Evolutionary conservation across 177 flowering plant species (phyloP), one percentile per base, ranked within the genome.

Genomic region (Tripterygium wilfordii): DNA sequence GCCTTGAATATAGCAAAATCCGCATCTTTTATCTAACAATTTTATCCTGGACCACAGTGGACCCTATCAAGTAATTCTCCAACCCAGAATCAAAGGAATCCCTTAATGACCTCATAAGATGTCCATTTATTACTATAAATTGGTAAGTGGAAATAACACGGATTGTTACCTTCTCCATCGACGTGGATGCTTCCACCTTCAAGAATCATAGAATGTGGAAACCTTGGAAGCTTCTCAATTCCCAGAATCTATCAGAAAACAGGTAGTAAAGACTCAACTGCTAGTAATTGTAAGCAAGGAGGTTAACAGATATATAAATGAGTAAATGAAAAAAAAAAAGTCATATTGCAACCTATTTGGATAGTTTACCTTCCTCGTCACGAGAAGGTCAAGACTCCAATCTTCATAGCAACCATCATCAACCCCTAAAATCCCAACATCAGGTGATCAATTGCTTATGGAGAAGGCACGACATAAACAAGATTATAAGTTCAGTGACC

Each of bases 181-280:
- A 92, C 97, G 67, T 92, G 99, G 61, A 92, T 89, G 77, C 95
- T 89, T 63, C 99, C 99, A 58, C 96, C 99, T 73, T 92, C 99
- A 57, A 92, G 92, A 54, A 92, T 64, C 49, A 92, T 69, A 33
- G 75, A 48, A 9, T 82, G 83, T 5, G 76, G 71, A 70, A 86
- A 92, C 58, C 84, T 72, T 31, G 96, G 89, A 58, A 79, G 22
- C 64, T 51, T 81, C 76, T 89, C 97, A 56, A 78, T 61, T 54
- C 49, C 79, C 58, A 89, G 45, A 48, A 92, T 78, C 99, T 92
- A 63, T 28, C 16, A 72, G 38, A 10, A 8, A 38, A n/a, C 1
- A 22, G 20, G 44, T 6, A 3, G 31, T 18, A 8, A 6, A 10
- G n/a, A 13, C n/a, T 20, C 8, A 20, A 14, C 2, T 17, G 10